Percentiles rank a stretch among this genome's conserved stretches.
phyloP scores from a whole-genome alignment of 306 rosid genomes.

The Quercus berberidifolia region DNA sequence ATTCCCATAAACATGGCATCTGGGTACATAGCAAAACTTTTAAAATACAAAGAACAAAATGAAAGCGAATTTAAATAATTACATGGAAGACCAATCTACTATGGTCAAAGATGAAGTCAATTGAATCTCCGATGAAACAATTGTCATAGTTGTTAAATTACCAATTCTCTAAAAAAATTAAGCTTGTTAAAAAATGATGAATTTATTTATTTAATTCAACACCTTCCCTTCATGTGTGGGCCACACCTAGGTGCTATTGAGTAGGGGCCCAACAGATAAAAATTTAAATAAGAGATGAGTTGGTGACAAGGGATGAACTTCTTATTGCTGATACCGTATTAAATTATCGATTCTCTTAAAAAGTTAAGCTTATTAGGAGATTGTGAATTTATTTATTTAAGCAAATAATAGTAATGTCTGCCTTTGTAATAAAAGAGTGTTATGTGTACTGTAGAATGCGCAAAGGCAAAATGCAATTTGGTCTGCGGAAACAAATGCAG shows the following conservation, averaged over 20 bases:
- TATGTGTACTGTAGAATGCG: conserved; percentile 81
- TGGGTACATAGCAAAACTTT: neutral
- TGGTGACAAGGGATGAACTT: too few species aligned
- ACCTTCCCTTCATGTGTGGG: too few species aligned
- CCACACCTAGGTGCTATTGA: too few species aligned
- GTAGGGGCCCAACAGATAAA: fast-evolving
- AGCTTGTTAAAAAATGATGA: too few species aligned
- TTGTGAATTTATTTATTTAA: too few species aligned
- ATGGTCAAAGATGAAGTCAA: conserved; percentile 93
- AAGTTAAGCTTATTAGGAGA: too few species aligned
- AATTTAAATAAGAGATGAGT: too few species aligned
- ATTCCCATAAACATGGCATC: too few species aligned
- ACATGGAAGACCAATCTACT: conserved; percentile 58
- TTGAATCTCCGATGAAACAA: conserved; percentile 80
- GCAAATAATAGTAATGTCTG: conserved; percentile 53
- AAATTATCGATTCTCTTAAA: too few species aligned
- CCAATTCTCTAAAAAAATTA: too few species aligned
- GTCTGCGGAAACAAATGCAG: conserved; percentile 76
- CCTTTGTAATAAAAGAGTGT: conserved; percentile 82
- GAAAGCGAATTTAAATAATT: neutral
- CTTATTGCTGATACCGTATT: fast-evolving
- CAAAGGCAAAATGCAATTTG: conserved; percentile 78
- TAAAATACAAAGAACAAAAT: neutral
- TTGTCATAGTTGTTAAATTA: too few species aligned
- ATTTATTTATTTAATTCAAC: too few species aligned